phyloP scores from a whole-genome alignment of 192 early-diverging fungal genomes.

The Entomortierella beljakovae region DNA sequence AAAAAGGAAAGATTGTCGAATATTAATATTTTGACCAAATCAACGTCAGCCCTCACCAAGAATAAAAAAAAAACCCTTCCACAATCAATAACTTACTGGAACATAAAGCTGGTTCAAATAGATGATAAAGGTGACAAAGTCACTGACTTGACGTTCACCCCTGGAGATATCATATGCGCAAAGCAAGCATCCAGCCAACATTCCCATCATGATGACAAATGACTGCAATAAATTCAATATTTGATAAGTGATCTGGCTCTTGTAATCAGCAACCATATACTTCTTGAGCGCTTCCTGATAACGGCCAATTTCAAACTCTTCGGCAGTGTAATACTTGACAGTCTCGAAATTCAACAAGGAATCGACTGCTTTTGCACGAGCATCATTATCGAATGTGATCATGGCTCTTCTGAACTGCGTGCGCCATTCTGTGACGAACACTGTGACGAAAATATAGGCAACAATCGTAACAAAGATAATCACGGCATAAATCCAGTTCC shows the following conservation, averaged over 20 bases:
- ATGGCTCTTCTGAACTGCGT: constrained; percentile 63
- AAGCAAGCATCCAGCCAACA: constrained; percentile 74
- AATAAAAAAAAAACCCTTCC: constrained; percentile 64
- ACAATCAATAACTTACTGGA: constrained; percentile 74
- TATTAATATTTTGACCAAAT: too few relatives aligned
- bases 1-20: constrained; percentile 57
- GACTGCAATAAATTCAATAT: constrained; percentile 71
- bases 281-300: constrained; percentile 59
- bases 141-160: constrained; percentile 74
- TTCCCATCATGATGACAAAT: constrained; percentile 73
- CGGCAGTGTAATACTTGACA: constrained; percentile 91
- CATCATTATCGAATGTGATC: constrained; percentile 19
- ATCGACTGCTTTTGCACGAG: constrained; percentile 58
- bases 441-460: constrained; percentile 74
- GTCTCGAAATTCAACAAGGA: constrained; percentile 92
- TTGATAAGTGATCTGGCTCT: neutral
- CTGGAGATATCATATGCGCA: constrained; percentile 75
- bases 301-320: constrained; percentile 75
- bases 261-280: neutral
- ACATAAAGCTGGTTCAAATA: constrained; percentile 83
- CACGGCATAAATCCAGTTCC: constrained; percentile 65
- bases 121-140: constrained; percentile 82
- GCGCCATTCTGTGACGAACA: constrained; percentile 75
- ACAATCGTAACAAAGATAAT: constrained; percentile 83
- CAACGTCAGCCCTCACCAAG: too few relatives aligned